A percentile compares a stretch with the other conserved stretches of the same genome.
Evolutionary conservation across 306 rosid genomes (phyloP).

Genomic region (Gastrolobium villosum): DNA sequence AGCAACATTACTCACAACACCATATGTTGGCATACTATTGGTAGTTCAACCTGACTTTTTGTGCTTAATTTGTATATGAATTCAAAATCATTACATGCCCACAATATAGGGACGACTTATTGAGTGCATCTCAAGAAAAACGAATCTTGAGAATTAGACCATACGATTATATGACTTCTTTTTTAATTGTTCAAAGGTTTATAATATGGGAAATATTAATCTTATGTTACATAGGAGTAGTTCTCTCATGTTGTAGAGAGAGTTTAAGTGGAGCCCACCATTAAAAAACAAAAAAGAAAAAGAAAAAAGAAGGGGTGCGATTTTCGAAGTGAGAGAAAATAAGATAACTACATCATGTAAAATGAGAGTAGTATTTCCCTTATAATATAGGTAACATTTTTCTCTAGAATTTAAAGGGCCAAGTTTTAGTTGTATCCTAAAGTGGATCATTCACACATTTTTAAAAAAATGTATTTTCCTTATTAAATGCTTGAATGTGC

Average conservation of each 20-base stretch:
- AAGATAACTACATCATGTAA: no score
- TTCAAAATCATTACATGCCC: neutral
- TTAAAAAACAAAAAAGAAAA: no score
- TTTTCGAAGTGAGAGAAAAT: no score
- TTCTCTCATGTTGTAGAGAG: no score
- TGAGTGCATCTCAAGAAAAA: neutral
- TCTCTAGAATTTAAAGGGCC: neutral
- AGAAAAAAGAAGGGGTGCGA: no score
- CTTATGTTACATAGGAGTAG: no score
- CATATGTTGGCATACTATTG: constrained; percentile 7
- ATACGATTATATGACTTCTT: neutral
- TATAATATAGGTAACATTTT: neutral
- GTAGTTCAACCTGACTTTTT: constrained; percentile 29
- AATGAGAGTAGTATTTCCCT: no score
- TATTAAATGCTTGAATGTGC: constrained; percentile 22
- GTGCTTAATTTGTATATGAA: neutral
- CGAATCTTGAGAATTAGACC: neutral
- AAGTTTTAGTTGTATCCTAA: constrained; percentile 28
- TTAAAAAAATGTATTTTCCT: neutral
- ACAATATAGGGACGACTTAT: neutral
- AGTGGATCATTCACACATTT: constrained; percentile 32
- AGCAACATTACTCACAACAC: neutral
- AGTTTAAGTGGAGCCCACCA: no score
- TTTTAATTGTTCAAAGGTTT: neutral
- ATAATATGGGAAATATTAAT: neutral